Conservation (phyloP, 768 basidiomycete genomes). For the Rhodotorula paludigena region DNA sequence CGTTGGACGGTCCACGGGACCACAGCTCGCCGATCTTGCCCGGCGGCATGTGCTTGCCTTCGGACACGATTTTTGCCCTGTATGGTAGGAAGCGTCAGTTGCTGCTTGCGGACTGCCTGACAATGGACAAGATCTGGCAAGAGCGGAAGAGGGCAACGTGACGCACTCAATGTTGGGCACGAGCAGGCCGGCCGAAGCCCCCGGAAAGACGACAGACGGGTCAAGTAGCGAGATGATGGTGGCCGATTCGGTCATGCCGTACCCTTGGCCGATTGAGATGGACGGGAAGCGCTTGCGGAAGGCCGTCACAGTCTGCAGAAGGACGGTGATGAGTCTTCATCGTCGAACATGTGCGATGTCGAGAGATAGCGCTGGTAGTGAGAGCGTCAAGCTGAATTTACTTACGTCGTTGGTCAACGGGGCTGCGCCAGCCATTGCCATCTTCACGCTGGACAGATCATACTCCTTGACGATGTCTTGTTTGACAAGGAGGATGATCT, state of each 20-base stretch:
- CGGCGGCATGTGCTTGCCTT: constrained; percentile 26
- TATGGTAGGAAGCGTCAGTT: too few species aligned
- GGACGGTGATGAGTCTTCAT: background rate
- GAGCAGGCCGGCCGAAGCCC: constrained; percentile 11
- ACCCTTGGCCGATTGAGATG: constrained; percentile 23
- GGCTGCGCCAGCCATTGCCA: constrained; percentile 31
- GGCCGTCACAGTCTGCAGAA: constrained; percentile 7
- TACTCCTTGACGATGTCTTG: constrained; percentile 14
- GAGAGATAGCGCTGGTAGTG: too few species aligned
- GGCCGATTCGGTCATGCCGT: constrained; percentile 24
- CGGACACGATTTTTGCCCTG: constrained; percentile 32
- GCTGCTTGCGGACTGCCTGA: too few species aligned
- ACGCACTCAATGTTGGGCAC: constrained; percentile 25
- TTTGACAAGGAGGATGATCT: constrained; percentile 33
- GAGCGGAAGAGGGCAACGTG: background rate
- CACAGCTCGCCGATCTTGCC: constrained; percentile 31
- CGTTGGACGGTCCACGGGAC: constrained; percentile 21
- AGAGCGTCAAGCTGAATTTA: too few species aligned
- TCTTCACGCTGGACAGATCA: constrained; percentile 9
- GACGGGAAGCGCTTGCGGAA: constrained; percentile 22
- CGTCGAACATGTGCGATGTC: background rate
- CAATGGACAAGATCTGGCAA: background rate
- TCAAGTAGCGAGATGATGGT: constrained; percentile 21
- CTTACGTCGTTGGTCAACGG: constrained; percentile 28
- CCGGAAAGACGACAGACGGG: background rate